A percentile compares a stretch with the other conserved stretches of the same genome.
Evolutionary conservation across 805 yeast species (phyloP).

Genomic region (Lachancea sp.): DNA sequence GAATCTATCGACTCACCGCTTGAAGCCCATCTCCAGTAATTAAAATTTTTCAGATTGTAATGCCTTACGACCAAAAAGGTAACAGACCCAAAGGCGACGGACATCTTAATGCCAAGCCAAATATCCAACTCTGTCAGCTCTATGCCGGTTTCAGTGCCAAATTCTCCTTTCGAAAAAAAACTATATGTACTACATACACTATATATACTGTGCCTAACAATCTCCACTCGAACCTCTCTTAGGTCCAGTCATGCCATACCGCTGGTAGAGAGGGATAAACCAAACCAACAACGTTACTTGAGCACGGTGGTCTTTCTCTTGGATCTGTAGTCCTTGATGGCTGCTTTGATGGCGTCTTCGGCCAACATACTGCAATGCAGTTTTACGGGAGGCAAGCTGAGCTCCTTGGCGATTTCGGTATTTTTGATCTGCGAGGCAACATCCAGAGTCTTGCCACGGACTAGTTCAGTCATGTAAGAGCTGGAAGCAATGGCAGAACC

Average conservation of each 20-base stretch:
- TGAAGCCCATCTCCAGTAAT: too few species aligned
- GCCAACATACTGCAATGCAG: constrained; percentile 98
- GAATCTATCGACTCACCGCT: too few species aligned
- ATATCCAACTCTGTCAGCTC: too few species aligned
- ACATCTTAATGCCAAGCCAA: background rate
- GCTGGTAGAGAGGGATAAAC: too few species aligned
- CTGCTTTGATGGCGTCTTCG: constrained; percentile 96
- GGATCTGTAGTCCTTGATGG: constrained; percentile 87
- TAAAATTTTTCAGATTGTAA: constrained; percentile 4
- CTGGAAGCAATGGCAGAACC: constrained; percentile 97
- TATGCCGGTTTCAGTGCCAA: too few species aligned
- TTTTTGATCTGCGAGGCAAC: constrained; percentile 92
- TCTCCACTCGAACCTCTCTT: too few species aligned
- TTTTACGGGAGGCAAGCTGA: constrained; percentile 93
- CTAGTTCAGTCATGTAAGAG: constrained; percentile 90
- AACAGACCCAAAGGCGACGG: background rate
- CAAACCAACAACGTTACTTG: constrained; percentile 2
- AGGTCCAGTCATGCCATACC: too few species aligned
- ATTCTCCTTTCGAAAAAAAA: too few species aligned
- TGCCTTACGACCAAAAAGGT: background rate
- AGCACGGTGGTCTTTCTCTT: constrained; percentile 47
- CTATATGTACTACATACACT: too few species aligned
- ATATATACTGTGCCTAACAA: too few species aligned
- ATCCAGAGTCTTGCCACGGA: constrained; percentile 88
- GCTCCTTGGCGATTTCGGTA: constrained; percentile 89